Conservation (phyloP, 495 filamentous ascomycete genomes). For the Saxophila tyrrhenica region DNA sequence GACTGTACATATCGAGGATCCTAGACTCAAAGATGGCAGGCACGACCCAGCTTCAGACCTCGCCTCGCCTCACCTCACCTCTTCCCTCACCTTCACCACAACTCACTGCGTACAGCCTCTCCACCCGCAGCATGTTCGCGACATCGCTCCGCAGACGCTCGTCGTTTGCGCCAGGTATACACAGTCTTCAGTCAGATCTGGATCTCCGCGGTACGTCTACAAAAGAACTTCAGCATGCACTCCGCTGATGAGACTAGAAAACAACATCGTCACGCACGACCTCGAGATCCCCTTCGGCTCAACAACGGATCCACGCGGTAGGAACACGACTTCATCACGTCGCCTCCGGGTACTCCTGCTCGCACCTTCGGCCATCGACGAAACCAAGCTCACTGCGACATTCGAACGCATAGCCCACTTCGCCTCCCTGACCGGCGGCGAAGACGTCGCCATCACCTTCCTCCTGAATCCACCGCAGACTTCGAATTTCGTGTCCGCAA, state of each 20-base stretch:
- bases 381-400: slow-evolving; percentile 20
- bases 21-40: background rate
- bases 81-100: no score
- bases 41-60: background rate
- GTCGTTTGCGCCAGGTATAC: slow-evolving; percentile 38
- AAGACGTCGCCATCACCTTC: slow-evolving; percentile 42
- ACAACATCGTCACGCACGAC: slow-evolving; percentile 41
- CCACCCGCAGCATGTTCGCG: slow-evolving; percentile 36
- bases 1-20: no score
- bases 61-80: background rate
- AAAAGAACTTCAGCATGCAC: background rate
- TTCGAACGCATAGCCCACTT: slow-evolving; percentile 39
- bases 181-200: slow-evolving; percentile 32
- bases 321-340: slow-evolving; percentile 7
- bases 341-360: slow-evolving; percentile 43
- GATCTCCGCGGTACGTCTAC: slow-evolving; percentile 40
- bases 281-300: slow-evolving; percentile 34
- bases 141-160: slow-evolving; percentile 42
- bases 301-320: background rate
- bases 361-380: slow-evolving; percentile 35
- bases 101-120: no score
- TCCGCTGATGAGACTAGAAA: background rate
- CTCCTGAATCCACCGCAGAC: slow-evolving; percentile 28
- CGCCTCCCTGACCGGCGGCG: slow-evolving; percentile 31
- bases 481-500: slow-evolving; percentile 4